phyloP scores from a whole-genome alignment of 225 moss, liverwort and hornwort species.

The Straminergon stramineum region DNA sequence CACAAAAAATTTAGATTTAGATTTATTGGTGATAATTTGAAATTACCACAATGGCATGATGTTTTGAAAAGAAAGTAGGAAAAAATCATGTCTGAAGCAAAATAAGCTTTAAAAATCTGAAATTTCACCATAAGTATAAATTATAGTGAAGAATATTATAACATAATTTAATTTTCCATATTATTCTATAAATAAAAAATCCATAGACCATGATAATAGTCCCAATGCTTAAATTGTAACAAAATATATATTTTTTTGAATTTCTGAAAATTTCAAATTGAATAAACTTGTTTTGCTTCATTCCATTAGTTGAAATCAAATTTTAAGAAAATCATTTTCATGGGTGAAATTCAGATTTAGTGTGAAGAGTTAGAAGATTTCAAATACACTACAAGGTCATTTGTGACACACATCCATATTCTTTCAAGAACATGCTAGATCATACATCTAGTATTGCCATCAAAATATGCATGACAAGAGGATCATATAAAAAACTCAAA shows the following conservation, averaged over 20 bases:
- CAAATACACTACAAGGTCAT: background rate
- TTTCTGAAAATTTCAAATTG: background rate
- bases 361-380: background rate
- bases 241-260: background rate
- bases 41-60: background rate
- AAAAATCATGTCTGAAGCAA: background rate
- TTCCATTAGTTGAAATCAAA: background rate
- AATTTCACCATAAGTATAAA: background rate
- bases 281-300: background rate
- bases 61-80: background rate
- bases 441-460: accelerated
- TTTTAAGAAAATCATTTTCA: background rate
- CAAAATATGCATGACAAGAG: background rate
- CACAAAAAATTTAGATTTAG: background rate
- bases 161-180: accelerated
- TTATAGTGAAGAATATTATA: background rate
- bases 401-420: background rate
- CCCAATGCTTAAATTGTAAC: background rate
- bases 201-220: background rate
- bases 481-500: too few species aligned
- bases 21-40: background rate
- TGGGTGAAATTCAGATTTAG: background rate
- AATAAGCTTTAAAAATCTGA: background rate
- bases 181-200: background rate
- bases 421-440: background rate